Conservation (phyloP, 805 yeast genomes). For the Suhomyces sp. region DNA sequence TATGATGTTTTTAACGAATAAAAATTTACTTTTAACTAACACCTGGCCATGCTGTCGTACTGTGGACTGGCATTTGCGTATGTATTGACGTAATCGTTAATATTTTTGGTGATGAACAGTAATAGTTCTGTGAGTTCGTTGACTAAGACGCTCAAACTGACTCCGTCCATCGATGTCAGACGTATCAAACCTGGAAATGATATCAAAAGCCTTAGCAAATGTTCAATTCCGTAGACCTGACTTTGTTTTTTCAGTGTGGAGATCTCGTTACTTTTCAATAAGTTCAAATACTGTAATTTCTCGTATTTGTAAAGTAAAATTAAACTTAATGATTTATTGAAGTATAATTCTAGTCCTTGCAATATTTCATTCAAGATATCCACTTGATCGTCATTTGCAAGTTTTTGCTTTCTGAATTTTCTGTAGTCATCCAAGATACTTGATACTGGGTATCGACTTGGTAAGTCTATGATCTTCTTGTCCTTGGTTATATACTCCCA, state of each 20-base stretch:
- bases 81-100: constrained; percentile 29
- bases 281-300: constrained; percentile 63
- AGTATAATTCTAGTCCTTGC: constrained; percentile 66
- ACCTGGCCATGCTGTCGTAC: constrained; percentile 34
- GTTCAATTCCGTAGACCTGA: constrained; percentile 69
- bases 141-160: constrained; percentile 55
- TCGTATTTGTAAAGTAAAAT: constrained; percentile 73
- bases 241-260: constrained; percentile 6
- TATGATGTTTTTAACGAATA: not conserved
- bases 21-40: not conserved
- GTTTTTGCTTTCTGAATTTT: constrained; percentile 16
- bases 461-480: constrained; percentile 64
- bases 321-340: constrained; percentile 69
- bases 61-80: constrained; percentile 39
- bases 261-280: constrained; percentile 42
- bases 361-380: constrained; percentile 60
- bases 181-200: constrained; percentile 81
- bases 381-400: constrained; percentile 13
- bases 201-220: constrained; percentile 71
- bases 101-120: constrained; percentile 47
- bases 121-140: constrained; percentile 54
- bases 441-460: constrained; percentile 53
- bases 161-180: constrained; percentile 77
- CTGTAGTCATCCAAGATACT: constrained; percentile 55
- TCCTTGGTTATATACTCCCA: constrained; percentile 91